phyloP scores from a whole-genome alignment of 2,329 filamentous ascomycete genomes.

The Alternaria sp. region DNA sequence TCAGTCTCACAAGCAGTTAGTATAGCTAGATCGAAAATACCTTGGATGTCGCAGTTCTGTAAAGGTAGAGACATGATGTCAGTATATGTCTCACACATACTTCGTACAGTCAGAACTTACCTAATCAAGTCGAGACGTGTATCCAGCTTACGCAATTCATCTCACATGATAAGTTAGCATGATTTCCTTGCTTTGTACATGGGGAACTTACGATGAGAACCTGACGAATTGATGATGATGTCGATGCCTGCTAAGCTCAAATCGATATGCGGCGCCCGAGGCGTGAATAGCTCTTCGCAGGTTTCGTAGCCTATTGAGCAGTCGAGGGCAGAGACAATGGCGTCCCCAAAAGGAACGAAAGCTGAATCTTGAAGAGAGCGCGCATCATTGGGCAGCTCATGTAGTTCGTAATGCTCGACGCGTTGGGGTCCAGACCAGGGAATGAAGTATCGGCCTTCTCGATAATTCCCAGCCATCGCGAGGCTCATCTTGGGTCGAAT shows the following conservation, averaged over 20 bases:
- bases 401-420: constrained; percentile 69
- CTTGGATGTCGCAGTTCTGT: too few species aligned
- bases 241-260: background rate
- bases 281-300: constrained; percentile 12
- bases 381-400: constrained; percentile 52
- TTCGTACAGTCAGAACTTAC: too few species aligned
- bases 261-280: constrained; percentile 4
- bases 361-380: constrained; percentile 61
- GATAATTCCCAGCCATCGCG: constrained; percentile 70
- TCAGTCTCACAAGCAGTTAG: too few species aligned
- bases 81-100: too few species aligned
- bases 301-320: constrained; percentile 37
- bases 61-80: too few species aligned
- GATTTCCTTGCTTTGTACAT: too few species aligned
- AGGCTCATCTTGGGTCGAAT: constrained; percentile 76
- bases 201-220: too few species aligned
- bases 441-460: constrained; percentile 49
- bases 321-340: constrained; percentile 66
- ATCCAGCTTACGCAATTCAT: too few species aligned
- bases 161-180: too few species aligned
- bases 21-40: too few species aligned
- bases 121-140: too few species aligned
- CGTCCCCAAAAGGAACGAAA: constrained; percentile 72
- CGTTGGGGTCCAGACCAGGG: constrained; percentile 49
- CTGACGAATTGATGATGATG: background rate